Percentiles rank a stretch among this genome's conserved stretches.
Evolutionary conservation across 139 green algal genomes (phyloP).

Genomic region (Chlorella sp.): DNA sequence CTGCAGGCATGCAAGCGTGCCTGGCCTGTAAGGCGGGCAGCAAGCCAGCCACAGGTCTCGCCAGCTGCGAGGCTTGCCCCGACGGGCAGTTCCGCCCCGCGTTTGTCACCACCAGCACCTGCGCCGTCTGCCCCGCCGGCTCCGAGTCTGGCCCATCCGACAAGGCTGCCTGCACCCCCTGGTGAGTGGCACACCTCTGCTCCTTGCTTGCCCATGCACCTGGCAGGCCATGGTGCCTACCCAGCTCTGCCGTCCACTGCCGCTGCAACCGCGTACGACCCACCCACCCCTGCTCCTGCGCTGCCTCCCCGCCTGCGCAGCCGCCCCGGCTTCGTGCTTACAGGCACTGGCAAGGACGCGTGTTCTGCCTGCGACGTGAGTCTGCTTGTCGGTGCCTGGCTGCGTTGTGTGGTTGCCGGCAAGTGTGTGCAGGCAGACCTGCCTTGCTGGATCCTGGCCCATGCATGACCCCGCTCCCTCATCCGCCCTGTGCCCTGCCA

Average conservation of each 20-base stretch:
- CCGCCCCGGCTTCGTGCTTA: not conserved
- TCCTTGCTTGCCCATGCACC: too few species aligned
- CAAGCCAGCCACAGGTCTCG: not conserved
- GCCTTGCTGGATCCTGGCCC: too few species aligned
- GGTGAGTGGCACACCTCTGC: too few species aligned
- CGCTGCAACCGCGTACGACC: not conserved
- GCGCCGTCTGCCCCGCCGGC: not conserved
- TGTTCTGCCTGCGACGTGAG: not conserved
- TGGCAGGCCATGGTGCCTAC: not conserved
- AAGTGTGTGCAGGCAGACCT: not conserved
- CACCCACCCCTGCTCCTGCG: not conserved
- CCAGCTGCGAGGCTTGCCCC: not conserved
- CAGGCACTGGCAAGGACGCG: not conserved
- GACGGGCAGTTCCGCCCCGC: not conserved
- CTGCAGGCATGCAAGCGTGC: slow-evolving; percentile 23
- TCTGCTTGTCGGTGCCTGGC: not conserved
- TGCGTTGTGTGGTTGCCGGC: too few species aligned
- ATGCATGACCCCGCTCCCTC: too few species aligned
- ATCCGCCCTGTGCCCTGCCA: not conserved
- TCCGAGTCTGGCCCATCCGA: not conserved
- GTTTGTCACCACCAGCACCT: not conserved
- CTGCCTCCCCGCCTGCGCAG: not conserved
- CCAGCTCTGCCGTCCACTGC: not conserved
- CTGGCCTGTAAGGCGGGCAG: slow-evolving; percentile 5
- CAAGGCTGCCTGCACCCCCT: slow-evolving; percentile 1